Base-by-base conservation (phyloP, 2,329 filamentous ascomycete species). In the Arthrobotrys musiformis region DNA sequence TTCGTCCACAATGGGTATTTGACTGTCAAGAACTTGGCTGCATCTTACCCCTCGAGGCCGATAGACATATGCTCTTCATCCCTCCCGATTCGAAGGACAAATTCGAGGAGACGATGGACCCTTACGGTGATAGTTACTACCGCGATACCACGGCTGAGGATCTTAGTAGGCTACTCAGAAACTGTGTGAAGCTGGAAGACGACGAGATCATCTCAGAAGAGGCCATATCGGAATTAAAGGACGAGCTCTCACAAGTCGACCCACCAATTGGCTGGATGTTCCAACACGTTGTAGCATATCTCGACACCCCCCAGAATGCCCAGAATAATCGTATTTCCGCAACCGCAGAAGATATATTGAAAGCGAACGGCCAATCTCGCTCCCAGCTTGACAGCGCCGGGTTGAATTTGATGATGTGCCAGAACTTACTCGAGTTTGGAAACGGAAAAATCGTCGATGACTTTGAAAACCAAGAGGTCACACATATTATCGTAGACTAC, bases 61-160 rank as follows among this genome's bases (percentile, higher is more conserved):
- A 58, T 15, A 56, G 3, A 87, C 87, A 0, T 87, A 86, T 86
- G 86, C 0, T 93, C 98, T 80, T 85, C 98, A 80, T 91, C 95
- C 78, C 89, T 91, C 87, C 89, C 2, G 86, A 85, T 1, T 86
- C 90, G 67, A 83, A 84, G 44, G 85, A 85, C 5, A 85, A 86
- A 6, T 88, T 90, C 8, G 86, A 87, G 40, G 84, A 85, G 2
- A 92, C 91, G 79, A 86, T 91, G 1, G 95, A 99, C 82, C 85
- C 86, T 64, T 95, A 89, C 80, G 92, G 91, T 0, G 95, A 99
- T 82, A 94, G 93, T 81, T 98, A 92, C 83, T 88, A 90, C 0
- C 86, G 94, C 3, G 90, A 97, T 80, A 85, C 91, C 7, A 86
- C 85, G 0, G 61, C 42, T 9, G 73, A 77, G 26, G 73, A 77